Evolutionary conservation across 495 filamentous ascomycete species (phyloP).

Genomic region (Lepraria neglecta): DNA sequence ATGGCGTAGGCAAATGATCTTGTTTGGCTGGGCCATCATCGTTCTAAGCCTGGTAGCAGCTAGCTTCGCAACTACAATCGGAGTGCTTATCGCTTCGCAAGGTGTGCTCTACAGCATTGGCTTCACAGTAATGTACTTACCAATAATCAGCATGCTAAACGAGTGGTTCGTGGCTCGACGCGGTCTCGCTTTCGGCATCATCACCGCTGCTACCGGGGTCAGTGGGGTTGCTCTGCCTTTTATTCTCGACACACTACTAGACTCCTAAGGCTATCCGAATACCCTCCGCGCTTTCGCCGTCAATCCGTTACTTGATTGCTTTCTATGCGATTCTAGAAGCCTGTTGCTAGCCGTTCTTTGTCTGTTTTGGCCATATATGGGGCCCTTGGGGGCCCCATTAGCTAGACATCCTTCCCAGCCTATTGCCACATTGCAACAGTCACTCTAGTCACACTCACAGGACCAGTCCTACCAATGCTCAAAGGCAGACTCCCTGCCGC

Average conservation of each 20-base stretch:
- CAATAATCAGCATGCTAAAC: constrained; percentile 46
- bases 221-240: constrained; percentile 37
- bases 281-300: constrained; percentile 30
- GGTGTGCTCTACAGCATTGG: constrained; percentile 49
- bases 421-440: no score
- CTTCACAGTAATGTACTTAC: constrained; percentile 42
- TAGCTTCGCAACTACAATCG: constrained; percentile 41
- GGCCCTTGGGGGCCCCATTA: no score
- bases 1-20: constrained; percentile 32
- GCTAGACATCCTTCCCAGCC: no score
- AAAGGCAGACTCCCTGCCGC: constrained; percentile 29
- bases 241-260: constrained; percentile 25
- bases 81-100: constrained; percentile 47
- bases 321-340: no score
- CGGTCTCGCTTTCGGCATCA: constrained; percentile 52
- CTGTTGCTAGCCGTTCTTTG: no score
- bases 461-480: constrained; percentile 32
- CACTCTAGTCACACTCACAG: constrained; percentile 29
- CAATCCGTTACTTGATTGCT: no score
- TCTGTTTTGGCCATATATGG: no score
- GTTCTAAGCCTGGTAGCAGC: constrained; percentile 29
- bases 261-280: constrained; percentile 32
- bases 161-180: constrained; percentile 51
- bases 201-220: constrained; percentile 43
- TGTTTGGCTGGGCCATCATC: constrained; percentile 25